A percentile compares a stretch with the other conserved stretches of the same genome.
These are phyloP conservation scores for Centrapalus pauciflorus DNA, from an alignment of 129 eudicot genomes.

Conservation along the genomic window DNA sequence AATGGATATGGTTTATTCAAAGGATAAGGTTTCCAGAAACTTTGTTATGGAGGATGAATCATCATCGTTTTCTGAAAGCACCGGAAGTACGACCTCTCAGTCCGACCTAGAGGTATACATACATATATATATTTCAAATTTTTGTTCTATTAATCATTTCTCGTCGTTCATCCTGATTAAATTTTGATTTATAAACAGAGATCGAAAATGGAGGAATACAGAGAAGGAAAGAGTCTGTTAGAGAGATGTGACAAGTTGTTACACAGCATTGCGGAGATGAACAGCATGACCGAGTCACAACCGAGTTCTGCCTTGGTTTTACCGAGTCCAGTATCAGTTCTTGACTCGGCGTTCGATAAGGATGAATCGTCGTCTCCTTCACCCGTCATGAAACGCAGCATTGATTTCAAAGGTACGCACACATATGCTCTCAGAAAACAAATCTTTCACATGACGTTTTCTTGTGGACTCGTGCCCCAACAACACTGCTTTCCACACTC, in stretches of 20 bases:
- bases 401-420: constrained; percentile 81
- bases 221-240: constrained; percentile 68
- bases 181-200: constrained; percentile 30
- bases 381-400: constrained; percentile 51
- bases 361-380: constrained; percentile 79
- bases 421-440: constrained; percentile 2
- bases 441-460: constrained; percentile 32
- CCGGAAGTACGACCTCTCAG: constrained; percentile 64
- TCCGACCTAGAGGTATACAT: constrained; percentile 74
- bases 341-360: constrained; percentile 76
- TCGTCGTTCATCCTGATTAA: too few species aligned
- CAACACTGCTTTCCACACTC: neutral
- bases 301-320: constrained; percentile 63
- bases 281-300: constrained; percentile 49
- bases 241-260: constrained; percentile 87
- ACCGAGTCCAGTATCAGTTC: constrained; percentile 49
- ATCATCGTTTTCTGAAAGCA: constrained; percentile 74
- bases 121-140: neutral
- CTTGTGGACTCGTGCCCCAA: constrained; percentile 27
- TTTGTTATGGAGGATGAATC: constrained; percentile 60
- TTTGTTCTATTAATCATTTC: neutral
- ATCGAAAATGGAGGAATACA: constrained; percentile 56
- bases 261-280: constrained; percentile 83
- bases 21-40: constrained; percentile 30
- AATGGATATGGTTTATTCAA: constrained; percentile 21